Conservation (phyloP, 345 rosid genomes). For the Clarkia xantiana region DNA sequence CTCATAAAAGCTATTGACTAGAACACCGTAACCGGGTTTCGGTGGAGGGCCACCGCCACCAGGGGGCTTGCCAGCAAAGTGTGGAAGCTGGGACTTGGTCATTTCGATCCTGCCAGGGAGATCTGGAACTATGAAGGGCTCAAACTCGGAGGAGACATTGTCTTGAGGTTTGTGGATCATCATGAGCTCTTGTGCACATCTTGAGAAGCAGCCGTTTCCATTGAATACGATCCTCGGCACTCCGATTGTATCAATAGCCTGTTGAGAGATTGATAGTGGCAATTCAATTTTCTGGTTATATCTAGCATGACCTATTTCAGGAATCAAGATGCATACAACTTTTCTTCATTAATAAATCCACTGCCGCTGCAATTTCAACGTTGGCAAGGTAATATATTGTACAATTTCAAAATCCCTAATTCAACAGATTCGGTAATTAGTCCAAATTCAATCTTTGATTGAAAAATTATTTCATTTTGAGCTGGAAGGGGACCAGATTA, state of each 20-base stretch:
- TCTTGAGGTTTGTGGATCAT: conserved; percentile 17
- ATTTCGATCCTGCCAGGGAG: conserved; percentile 29
- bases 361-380: too few relatives aligned
- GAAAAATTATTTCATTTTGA: too few relatives aligned
- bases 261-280: neutral
- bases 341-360: too few relatives aligned
- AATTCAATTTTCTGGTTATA: neutral
- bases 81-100: conserved; percentile 30
- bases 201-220: conserved; percentile 28
- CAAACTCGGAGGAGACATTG: conserved; percentile 21
- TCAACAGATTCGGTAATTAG: too few relatives aligned
- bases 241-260: conserved; percentile 13
- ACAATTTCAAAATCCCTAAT: too few relatives aligned
- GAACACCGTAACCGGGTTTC: conserved; percentile 16
- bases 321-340: too few relatives aligned
- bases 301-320: too few relatives aligned
- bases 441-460: too few relatives aligned
- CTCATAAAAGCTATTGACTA: conserved; percentile 31
- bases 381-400: too few relatives aligned
- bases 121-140: conserved; percentile 30
- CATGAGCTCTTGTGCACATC: conserved; percentile 14
- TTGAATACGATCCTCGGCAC: conserved; percentile 29
- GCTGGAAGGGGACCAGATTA: too few relatives aligned
- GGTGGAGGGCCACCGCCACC: neutral
- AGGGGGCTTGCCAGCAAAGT: neutral